These are phyloP conservation scores for Rhododendron simsii DNA, from an alignment of 148 eudicot species.

Conservation along the genomic window DNA sequence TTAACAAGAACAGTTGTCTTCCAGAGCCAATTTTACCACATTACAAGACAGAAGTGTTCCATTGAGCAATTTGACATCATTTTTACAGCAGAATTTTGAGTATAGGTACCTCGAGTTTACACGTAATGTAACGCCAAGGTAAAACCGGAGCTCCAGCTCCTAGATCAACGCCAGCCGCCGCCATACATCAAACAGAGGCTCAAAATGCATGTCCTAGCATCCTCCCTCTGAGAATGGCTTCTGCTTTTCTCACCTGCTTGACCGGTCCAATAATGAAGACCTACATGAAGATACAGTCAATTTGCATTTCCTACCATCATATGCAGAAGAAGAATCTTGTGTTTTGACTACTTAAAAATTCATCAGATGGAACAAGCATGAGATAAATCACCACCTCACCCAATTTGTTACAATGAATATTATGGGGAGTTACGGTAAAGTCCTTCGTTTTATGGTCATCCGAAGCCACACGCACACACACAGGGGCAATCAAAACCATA, in stretches of 20 bases:
- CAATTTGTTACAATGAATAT: not conserved
- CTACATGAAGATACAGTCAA: slow-evolving; percentile 29
- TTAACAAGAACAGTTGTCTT: not conserved
- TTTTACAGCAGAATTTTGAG: not conserved
- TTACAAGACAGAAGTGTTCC: not conserved
- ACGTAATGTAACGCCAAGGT: not conserved
- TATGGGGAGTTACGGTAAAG: not conserved
- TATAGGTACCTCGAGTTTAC: not conserved
- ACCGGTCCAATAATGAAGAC: slow-evolving; percentile 75
- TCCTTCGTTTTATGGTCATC: not conserved
- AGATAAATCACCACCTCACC: not conserved
- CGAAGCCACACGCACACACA: not conserved
- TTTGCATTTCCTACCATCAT: not conserved
- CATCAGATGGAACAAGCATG: not conserved
- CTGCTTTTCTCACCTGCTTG: slow-evolving; percentile 84
- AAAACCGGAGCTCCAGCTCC: not conserved
- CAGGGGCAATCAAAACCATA: not conserved
- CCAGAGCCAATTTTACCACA: not conserved
- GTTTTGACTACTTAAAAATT: not conserved
- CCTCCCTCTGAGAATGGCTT: slow-evolving; percentile 83
- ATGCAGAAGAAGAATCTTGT: not conserved
- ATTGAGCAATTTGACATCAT: not conserved
- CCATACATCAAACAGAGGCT: not conserved
- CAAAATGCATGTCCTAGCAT: slow-evolving; percentile 52
- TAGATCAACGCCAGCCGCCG: not conserved